phyloP scores from a whole-genome alignment of 352 stramenopile species.

The Globisporangium cederbergense region DNA sequence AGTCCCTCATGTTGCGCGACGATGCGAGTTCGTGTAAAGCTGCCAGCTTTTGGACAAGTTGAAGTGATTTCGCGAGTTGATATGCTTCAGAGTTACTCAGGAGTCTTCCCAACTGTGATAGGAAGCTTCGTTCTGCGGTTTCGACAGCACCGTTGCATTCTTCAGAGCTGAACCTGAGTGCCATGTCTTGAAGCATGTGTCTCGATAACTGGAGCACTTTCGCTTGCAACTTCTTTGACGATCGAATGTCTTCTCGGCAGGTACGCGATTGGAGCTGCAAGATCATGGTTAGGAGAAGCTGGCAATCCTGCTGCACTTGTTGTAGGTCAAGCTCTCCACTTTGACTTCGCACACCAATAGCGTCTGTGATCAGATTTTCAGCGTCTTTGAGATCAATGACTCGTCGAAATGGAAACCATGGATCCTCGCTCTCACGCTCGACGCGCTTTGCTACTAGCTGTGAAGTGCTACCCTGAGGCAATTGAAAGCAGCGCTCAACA shows the following conservation, averaged over 20 bases:
- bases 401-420: slow-evolving; percentile 55
- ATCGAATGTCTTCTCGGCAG: not conserved
- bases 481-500: not conserved
- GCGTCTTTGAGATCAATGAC: slow-evolving; percentile 13
- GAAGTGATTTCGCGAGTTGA: not conserved
- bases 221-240: not conserved
- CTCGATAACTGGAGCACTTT: not conserved
- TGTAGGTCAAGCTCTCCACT: slow-evolving; percentile 5
- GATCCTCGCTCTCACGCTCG: slow-evolving; percentile 15
- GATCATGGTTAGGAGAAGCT: slow-evolving; percentile 9
- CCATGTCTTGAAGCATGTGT: not conserved
- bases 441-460: not conserved
- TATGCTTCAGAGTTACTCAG: not conserved
- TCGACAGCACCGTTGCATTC: not conserved
- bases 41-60: slow-evolving; percentile 7
- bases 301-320: not conserved
- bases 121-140: not conserved
- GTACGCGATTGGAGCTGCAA: not conserved
- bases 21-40: not conserved
- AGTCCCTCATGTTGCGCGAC: not conserved
- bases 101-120: slow-evolving; percentile 6
- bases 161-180: not conserved
- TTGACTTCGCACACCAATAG: slow-evolving; percentile 8
- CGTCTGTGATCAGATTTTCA: slow-evolving; percentile 24
- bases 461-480: not conserved